A percentile compares a stretch with the other conserved stretches of the same genome.
Conservation (phyloP, 768 basidiomycete genomes). For the Pleurotus eryngii region DNA sequence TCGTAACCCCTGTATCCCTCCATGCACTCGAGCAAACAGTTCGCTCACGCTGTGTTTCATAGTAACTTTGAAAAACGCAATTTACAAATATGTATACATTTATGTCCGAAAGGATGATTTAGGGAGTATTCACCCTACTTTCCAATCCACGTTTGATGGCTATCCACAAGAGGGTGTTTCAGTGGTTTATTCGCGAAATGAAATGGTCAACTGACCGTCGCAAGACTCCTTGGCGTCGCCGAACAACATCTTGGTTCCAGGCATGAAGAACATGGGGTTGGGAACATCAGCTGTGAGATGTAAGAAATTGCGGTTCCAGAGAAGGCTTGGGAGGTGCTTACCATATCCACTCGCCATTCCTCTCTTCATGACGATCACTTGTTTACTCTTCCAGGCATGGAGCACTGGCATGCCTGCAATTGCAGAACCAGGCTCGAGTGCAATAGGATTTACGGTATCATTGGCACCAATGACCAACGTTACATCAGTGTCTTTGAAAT, state of each 20-base stretch:
- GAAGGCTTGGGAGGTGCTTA: conserved; percentile 25
- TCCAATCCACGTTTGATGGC: conserved; percentile 64
- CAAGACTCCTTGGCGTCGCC: conserved; percentile 91
- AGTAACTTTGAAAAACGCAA: background rate
- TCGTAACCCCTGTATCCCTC: too few relatives aligned
- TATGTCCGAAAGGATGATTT: background rate
- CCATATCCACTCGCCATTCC: conserved; percentile 88
- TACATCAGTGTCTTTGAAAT: conserved; percentile 86
- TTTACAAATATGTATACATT: conserved; percentile 1
- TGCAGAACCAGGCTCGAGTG: conserved; percentile 79
- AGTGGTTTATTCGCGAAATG: too few relatives aligned
- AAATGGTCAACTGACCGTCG: conserved; percentile 51
- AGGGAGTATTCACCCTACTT: conserved; percentile 1
- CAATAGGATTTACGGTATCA: conserved; percentile 90
- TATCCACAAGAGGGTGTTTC: conserved; percentile 14
- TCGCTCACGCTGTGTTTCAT: background rate
- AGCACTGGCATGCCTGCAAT: conserved; percentile 93
- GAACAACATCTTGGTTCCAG: conserved; percentile 86
- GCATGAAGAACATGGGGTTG: conserved; percentile 94
- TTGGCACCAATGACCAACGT: conserved; percentile 90
- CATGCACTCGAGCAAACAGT: too few relatives aligned
- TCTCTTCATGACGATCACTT: conserved; percentile 90
- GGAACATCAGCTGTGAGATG: conserved; percentile 72
- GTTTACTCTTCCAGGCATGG: conserved; percentile 91
- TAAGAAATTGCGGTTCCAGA: background rate